Percentiles rank a stretch among this genome's conserved stretches.
These are phyloP conservation scores for Barnettozyma salicaria DNA, from an alignment of 805 yeast genomes.

Conservation along the genomic window DNA sequence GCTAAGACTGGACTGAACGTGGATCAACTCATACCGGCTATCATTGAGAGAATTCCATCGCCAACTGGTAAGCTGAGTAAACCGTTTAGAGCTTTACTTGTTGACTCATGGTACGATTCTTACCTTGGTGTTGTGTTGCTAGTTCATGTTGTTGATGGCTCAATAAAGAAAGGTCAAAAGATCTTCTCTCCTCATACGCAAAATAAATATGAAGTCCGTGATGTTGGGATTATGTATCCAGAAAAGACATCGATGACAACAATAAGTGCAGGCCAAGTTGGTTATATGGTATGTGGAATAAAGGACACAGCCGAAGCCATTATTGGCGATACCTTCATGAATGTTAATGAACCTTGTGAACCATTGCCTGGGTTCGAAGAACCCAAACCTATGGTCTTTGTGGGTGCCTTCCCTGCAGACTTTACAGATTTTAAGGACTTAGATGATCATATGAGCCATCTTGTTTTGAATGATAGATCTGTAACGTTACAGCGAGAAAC, in stretches of 20 bases:
- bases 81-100: constrained; percentile 70
- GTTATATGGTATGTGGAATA: constrained; percentile 93
- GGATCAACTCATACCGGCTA: constrained; percentile 69
- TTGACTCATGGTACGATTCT: constrained; percentile 97
- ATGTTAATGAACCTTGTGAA: constrained; percentile 51
- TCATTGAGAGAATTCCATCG: constrained; percentile 73
- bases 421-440: constrained; percentile 83
- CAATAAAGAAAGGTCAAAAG: constrained; percentile 64
- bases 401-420: constrained; percentile 96
- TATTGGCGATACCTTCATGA: constrained; percentile 86
- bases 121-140: constrained; percentile 87
- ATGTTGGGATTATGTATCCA: constrained; percentile 94
- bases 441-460: constrained; percentile 84
- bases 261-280: constrained; percentile 87
- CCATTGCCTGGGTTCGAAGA: constrained; percentile 94
- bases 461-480: constrained; percentile 87
- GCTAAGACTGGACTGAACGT: constrained; percentile 90
- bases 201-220: constrained; percentile 78
- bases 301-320: constrained; percentile 78
- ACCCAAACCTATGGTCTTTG: constrained; percentile 97
- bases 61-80: constrained; percentile 51
- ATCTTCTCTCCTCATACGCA: constrained; percentile 73
- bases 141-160: constrained; percentile 82
- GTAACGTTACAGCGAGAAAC: constrained; percentile 87
- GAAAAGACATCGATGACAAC: constrained; percentile 61